Evolutionary conservation across 768 basidiomycete genomes (phyloP).

Genomic region (Baorangia bicolor): DNA sequence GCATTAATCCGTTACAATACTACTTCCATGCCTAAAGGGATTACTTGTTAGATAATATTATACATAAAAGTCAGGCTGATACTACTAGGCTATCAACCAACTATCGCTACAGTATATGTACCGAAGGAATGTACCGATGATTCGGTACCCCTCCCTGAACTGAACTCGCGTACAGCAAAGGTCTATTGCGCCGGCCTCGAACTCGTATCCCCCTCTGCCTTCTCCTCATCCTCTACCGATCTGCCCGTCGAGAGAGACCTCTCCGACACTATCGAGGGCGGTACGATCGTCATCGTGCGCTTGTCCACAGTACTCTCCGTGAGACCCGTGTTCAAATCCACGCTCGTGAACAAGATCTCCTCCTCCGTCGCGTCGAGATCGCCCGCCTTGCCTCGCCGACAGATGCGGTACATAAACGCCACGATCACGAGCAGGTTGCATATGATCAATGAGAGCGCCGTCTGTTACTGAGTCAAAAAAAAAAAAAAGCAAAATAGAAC

Average conservation of each 20-base stretch:
- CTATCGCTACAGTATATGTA: neutral
- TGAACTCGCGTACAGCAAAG: neutral
- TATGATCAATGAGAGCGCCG: slow-evolving; percentile 23
- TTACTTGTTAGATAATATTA: neutral
- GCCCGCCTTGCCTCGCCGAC: neutral
- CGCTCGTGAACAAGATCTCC: slow-evolving; percentile 9
- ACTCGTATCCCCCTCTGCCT: neutral
- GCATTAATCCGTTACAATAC: too few relatives aligned
- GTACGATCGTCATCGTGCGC: neutral
- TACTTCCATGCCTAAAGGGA: too few relatives aligned
- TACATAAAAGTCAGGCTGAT: neutral
- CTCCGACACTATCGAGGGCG: neutral
- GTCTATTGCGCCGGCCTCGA: neutral
- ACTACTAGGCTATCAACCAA: too few relatives aligned
- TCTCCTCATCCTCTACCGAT: neutral
- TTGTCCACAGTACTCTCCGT: neutral
- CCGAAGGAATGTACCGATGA: neutral
- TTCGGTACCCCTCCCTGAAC: neutral
- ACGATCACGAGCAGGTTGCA: slow-evolving; percentile 30
- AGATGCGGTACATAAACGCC: slow-evolving; percentile 19
- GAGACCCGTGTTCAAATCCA: slow-evolving; percentile 10
- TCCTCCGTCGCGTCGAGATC: slow-evolving; percentile 3
- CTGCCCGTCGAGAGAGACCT: neutral
- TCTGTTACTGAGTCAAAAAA: slow-evolving; percentile 7
- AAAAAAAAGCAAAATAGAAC: too few relatives aligned